phyloP scores from a whole-genome alignment of 495 filamentous ascomycete species.

The Penicillium ochrochloron region DNA sequence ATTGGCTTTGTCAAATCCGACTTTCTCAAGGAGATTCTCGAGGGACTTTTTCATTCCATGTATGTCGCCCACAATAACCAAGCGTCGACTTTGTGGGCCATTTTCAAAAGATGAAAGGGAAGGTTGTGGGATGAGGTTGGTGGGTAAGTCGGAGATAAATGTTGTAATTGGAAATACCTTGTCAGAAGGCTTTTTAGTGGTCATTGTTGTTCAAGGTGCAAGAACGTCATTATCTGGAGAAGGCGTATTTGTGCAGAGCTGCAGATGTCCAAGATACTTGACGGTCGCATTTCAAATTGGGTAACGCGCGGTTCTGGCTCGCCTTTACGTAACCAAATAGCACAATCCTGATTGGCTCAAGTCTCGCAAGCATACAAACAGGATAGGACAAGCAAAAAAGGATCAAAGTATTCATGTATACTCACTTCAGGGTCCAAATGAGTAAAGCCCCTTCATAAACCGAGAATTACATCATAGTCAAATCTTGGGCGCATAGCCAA shows the following conservation, averaged over 20 bases:
- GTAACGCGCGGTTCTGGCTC: no score
- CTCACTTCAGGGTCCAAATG: no score
- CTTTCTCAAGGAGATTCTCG: conserved; percentile 23
- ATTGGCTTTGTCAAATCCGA: conserved; percentile 20
- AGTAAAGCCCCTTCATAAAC: no score
- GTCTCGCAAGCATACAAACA: neutral
- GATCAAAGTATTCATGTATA: no score
- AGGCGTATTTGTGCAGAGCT: no score
- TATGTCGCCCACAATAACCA: conserved; percentile 30
- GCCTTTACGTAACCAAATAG: neutral
- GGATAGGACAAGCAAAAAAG: no score
- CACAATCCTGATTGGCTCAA: neutral
- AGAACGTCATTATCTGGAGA: neutral
- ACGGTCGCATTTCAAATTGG: no score
- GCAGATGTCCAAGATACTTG: no score
- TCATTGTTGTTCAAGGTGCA: neutral
- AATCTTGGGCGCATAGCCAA: no score
- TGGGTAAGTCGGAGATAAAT: conserved; percentile 30
- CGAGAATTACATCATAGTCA: no score
- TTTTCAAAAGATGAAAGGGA: conserved; percentile 4
- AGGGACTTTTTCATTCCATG: conserved; percentile 32
- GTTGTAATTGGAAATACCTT: conserved; percentile 29
- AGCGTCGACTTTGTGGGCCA: conserved; percentile 17
- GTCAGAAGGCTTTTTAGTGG: conserved; percentile 6
- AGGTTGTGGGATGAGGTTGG: conserved; percentile 14